phyloP scores from a whole-genome alignment of 441 rosid species.

The Corymbia calophylla region DNA sequence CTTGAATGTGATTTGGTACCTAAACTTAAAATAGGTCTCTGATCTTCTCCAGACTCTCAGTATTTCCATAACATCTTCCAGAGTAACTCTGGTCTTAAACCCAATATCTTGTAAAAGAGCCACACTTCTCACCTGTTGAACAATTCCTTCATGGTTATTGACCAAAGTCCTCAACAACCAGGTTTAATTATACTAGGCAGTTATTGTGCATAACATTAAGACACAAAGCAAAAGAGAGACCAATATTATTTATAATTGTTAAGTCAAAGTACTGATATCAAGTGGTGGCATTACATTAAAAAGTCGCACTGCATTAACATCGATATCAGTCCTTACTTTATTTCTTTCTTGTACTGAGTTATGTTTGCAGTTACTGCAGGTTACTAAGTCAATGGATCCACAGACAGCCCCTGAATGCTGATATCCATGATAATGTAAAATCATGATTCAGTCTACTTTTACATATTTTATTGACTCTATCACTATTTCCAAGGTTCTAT shows the following conservation, averaged over 20 bases:
- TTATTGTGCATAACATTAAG: neutral
- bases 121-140: slow-evolving; percentile 62
- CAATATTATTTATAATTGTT: neutral
- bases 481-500: neutral
- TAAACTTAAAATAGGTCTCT: slow-evolving; percentile 52
- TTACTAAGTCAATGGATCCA: neutral
- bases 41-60: slow-evolving; percentile 56
- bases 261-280: neutral
- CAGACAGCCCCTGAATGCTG: neutral
- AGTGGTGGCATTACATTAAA: neutral
- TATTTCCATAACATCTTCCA: slow-evolving; percentile 53
- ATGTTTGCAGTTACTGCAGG: neutral
- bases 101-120: slow-evolving; percentile 63
- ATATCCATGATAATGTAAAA: neutral
- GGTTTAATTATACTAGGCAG: neutral
- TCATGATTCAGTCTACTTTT: neutral
- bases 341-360: neutral
- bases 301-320: neutral
- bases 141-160: neutral
- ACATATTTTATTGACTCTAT: neutral
- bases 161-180: neutral
- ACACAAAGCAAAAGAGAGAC: neutral
- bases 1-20: slow-evolving; percentile 34
- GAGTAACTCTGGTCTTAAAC: slow-evolving; percentile 64
- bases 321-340: neutral